A percentile compares a stretch with the other conserved stretches of the same genome.
Conservation (phyloP, 1,284 basidiomycete genomes). For the Ceratobasidium sp. region DNA sequence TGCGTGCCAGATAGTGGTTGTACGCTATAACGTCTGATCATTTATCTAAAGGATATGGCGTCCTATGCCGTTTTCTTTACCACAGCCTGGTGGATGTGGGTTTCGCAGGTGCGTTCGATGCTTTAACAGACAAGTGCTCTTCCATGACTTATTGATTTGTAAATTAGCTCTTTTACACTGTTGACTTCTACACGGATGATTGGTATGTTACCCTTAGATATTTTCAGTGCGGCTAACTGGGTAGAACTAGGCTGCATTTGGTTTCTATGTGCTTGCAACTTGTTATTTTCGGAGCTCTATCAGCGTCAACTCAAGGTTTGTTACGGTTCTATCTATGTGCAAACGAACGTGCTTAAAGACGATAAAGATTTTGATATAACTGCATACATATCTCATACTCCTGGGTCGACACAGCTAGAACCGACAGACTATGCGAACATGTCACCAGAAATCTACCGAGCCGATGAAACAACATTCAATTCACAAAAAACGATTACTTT, state of each 20-base stretch:
- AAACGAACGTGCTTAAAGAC: background rate
- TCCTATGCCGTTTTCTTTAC: slow-evolving; percentile 16
- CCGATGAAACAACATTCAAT: background rate
- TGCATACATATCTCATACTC: slow-evolving; percentile 28
- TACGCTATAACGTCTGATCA: too few species aligned
- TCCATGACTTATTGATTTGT: background rate
- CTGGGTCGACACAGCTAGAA: background rate
- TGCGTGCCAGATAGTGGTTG: too few species aligned
- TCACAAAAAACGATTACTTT: slow-evolving; percentile 1
- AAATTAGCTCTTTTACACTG: slow-evolving; percentile 3
- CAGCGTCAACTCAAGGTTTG: slow-evolving; percentile 22
- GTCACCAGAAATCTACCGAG: background rate
- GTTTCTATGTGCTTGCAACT: slow-evolving; percentile 4
- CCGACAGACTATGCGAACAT: background rate
- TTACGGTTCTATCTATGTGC: background rate
- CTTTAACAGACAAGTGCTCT: too few species aligned
- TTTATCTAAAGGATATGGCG: background rate
- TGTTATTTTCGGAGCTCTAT: slow-evolving; percentile 24
- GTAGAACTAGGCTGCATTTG: slow-evolving; percentile 17
- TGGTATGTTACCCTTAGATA: background rate
- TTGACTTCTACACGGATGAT: slow-evolving; percentile 38
- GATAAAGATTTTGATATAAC: slow-evolving; percentile 5
- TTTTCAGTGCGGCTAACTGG: too few species aligned
- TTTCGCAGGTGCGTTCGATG: background rate
- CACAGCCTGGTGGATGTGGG: slow-evolving; percentile 30